Base-by-base conservation (phyloP, 208 protist species). In the Leishmania martiniquensis region DNA sequence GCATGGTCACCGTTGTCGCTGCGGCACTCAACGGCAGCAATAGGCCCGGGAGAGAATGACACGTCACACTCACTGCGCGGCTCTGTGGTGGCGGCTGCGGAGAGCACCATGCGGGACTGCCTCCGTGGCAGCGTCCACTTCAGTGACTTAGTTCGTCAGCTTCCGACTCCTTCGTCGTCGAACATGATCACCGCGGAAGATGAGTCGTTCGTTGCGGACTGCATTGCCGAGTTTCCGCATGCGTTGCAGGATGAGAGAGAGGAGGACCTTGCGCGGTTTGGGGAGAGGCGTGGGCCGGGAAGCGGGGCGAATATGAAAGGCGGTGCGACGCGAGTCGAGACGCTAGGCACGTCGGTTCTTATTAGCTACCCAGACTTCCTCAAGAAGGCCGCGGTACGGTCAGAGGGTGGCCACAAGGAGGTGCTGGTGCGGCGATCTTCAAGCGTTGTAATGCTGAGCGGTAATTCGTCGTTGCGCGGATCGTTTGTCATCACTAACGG, bases 141-240 rank as follows among this genome's bases (percentile, higher is more conserved):
- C 62, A 17, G n/a, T 9, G 59, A 72, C 44, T 57, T 84, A 1
- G 57, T 74, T 44, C 37, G 52, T 20, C 74, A 80, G 70, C 62
- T 84, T 20, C 75, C 74, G 13, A 72, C 52, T 34, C 20, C 29
- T 13, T 70, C 71, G 37, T 49, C 32, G 59, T 72, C 67, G 9
- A 80, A 84, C 55, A 67, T n/a, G 34, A 74, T 80, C 20, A 78
- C 82, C 22, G 51, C 20, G 25, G 73, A 65, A 4, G 82, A 90
- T 68, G 71, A 80, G 71, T 77, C 87, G 32, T 76, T 69, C 13
- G 80, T 93, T 13, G 80, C 84, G 13, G 80, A 85, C 49, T 88
- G 84, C 76, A 93, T 93, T 69, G 67, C 57, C 0, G 78, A 83
- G 72, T 84, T 93, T 52, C 60, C 83, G 49, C n/a, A 66, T 42